Evolutionary conservation across 768 basidiomycete species (phyloP), one percentile per base, ranked within the genome.

Genomic region (Cubamyces sp.): DNA sequence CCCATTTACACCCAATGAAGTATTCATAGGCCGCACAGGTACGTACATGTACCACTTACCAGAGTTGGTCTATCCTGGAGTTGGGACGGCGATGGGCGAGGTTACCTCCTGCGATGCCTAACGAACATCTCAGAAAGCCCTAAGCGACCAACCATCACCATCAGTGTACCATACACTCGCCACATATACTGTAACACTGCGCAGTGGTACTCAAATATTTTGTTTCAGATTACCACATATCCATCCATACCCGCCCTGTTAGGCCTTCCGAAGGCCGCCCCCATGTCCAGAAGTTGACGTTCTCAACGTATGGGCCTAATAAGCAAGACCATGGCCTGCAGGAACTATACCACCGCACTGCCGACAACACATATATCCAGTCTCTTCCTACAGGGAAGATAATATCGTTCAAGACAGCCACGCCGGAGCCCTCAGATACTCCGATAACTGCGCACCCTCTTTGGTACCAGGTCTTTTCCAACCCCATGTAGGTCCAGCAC

Each of bases 261-360:
- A 69, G 77, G 1, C 62, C 74, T 4, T 73, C 75, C 3, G 71
- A 74, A 23, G 73, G 73, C 8, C 74, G 70, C 18, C 70, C 81
- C 6, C 84, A 81, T 21, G 78, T 85, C 14, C 96, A 98, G 68
- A 91, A 91, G 55, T 82, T 98, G 16, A 87, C 88, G 0, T 97
- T 95, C 74, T 96, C 96, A 0, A 85, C 88, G 0, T 98, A 98
- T 73, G 93, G 94, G 0, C 94, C 96, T 5, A 96, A 96, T 73
- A 94, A 90, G 70, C 87, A 90, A 74, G 92, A 96, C 71, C 85
- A 83, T 65, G 76, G 82, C 8, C 69, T 87, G 14, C 95, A 96
- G 70, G 76, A 84, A 5, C 73, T 84, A 11, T 98, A 96, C 77
- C 82, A 81, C 7, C 86, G 82, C 40, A 90, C 92, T 1, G 85